A percentile compares a stretch with the other conserved stretches of the same genome.
Evolutionary conservation across 768 basidiomycete species (phyloP).

Genomic region (Lentinula sp.): DNA sequence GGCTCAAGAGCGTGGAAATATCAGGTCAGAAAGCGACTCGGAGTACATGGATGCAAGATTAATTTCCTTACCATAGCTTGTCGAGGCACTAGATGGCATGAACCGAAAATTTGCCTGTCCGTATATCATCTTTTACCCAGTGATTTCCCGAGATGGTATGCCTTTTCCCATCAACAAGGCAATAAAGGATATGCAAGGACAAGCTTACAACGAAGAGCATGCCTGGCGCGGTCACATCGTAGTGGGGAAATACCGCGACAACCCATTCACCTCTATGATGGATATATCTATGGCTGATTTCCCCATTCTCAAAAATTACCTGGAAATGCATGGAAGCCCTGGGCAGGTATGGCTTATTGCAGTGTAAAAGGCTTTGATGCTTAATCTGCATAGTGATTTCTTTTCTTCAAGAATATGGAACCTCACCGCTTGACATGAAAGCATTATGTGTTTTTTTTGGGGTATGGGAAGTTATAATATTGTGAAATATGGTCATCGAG

Average conservation of each 20-base stretch:
- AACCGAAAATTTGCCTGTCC: slow-evolving; percentile 71
- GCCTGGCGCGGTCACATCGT: slow-evolving; percentile 83
- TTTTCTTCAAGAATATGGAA: neutral
- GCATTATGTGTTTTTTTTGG: neutral
- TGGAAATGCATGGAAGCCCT: slow-evolving; percentile 60
- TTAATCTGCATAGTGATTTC: neutral
- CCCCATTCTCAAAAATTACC: slow-evolving; percentile 74
- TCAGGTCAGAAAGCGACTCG: slow-evolving; percentile 39
- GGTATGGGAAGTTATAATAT: neutral
- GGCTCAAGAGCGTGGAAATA: slow-evolving; percentile 68
- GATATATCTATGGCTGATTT: slow-evolving; percentile 82
- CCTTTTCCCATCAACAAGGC: slow-evolving; percentile 76
- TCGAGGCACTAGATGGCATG: slow-evolving; percentile 77
- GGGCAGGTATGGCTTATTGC: slow-evolving; percentile 22
- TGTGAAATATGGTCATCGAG: neutral
- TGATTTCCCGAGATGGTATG: slow-evolving; percentile 72
- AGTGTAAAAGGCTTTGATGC: neutral
- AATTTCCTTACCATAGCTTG: slow-evolving; percentile 34
- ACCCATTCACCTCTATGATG: slow-evolving; percentile 53
- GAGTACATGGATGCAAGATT: neutral
- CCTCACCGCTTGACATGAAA: no score
- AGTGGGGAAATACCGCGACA: slow-evolving; percentile 61
- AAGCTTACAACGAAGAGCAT: slow-evolving; percentile 47
- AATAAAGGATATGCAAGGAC: slow-evolving; percentile 69
- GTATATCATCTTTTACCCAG: slow-evolving; percentile 78